Percentiles rank a stretch among this genome's conserved stretches.
These are phyloP conservation scores for Prinsepia uniflora DNA, from an alignment of 306 rosid species.

Conservation along the genomic window DNA sequence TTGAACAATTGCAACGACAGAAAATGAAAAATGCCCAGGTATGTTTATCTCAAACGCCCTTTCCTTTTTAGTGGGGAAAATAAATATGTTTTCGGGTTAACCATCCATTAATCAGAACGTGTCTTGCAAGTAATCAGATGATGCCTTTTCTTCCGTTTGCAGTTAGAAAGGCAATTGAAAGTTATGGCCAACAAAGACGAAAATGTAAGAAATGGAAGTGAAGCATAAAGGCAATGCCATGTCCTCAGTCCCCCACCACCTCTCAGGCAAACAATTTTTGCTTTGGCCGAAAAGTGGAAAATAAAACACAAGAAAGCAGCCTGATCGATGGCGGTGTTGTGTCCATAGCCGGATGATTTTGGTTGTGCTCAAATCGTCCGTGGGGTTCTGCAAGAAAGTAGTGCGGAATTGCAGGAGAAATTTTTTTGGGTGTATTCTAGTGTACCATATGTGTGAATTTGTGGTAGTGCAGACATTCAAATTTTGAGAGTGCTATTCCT, in stretches of 20 bases:
- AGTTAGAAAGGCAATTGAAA: conserved; percentile 49
- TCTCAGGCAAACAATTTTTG: not conserved
- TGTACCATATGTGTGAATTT: conserved; percentile 37
- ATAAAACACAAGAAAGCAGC: not conserved
- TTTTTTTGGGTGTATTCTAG: conserved; percentile 22
- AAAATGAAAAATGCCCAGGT: conserved; percentile 82
- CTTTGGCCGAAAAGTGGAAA: not conserved
- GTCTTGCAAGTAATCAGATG: not conserved
- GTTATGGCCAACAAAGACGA: conserved; percentile 31
- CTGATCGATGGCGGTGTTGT: not conserved
- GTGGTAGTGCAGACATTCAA: conserved; percentile 28
- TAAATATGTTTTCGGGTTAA: not conserved
- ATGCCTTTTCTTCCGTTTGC: conserved; percentile 8
- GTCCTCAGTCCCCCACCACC: not conserved
- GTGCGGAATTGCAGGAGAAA: not conserved
- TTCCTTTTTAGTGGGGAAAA: not conserved
- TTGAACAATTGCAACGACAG: conserved; percentile 73
- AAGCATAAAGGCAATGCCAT: not conserved
- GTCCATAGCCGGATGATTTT: not conserved
- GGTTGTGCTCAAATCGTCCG: not conserved
- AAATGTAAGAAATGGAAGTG: conserved; percentile 9
- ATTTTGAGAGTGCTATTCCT: conserved; percentile 35
- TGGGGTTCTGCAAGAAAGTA: conserved; percentile 9
- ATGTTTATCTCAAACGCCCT: not conserved
- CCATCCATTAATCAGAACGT: not conserved